Percentiles rank a stretch among this genome's conserved stretches.
These are phyloP conservation scores for Tolypocladium pustulatum DNA, from an alignment of 2,329 filamentous ascomycete genomes.

Conservation along the genomic window DNA sequence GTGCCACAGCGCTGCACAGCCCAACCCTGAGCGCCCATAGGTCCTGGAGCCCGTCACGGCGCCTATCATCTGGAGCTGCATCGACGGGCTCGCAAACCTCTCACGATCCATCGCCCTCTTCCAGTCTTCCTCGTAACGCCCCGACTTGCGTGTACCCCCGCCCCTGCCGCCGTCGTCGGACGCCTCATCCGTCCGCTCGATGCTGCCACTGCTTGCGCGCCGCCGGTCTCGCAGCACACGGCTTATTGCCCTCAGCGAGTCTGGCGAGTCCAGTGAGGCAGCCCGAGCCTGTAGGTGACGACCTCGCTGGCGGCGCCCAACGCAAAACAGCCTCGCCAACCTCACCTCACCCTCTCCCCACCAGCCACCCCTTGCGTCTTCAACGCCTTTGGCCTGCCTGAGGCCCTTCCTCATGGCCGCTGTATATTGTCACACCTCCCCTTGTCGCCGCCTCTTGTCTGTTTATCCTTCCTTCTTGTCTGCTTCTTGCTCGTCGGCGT, in stretches of 20 bases:
- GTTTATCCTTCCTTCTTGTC: not conserved
- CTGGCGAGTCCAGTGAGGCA: not conserved
- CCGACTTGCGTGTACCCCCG: not conserved
- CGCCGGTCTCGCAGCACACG: not conserved
- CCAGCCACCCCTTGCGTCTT: not conserved
- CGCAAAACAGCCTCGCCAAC: not conserved
- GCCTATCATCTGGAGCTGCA: not conserved
- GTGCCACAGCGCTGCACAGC: constrained; percentile 1
- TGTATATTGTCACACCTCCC: not conserved
- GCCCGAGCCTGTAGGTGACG: not conserved
- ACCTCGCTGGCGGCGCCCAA: not conserved
- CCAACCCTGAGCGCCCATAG: not conserved
- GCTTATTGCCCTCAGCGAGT: not conserved
- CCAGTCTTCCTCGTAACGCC: not conserved
- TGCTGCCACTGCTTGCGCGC: not conserved
- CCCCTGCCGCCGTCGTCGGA: not conserved
- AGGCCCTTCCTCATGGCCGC: not conserved
- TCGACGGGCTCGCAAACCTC: not conserved
- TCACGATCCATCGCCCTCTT: not conserved
- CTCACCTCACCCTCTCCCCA: not conserved
- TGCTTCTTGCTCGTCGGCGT: not conserved
- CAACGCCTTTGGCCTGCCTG: not conserved
- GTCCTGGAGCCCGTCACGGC: not conserved
- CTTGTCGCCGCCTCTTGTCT: not conserved
- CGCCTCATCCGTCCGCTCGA: not conserved